Evolutionary conservation across 2,329 filamentous ascomycete species (phyloP).

Genomic region (Calonectria leucothoes): DNA sequence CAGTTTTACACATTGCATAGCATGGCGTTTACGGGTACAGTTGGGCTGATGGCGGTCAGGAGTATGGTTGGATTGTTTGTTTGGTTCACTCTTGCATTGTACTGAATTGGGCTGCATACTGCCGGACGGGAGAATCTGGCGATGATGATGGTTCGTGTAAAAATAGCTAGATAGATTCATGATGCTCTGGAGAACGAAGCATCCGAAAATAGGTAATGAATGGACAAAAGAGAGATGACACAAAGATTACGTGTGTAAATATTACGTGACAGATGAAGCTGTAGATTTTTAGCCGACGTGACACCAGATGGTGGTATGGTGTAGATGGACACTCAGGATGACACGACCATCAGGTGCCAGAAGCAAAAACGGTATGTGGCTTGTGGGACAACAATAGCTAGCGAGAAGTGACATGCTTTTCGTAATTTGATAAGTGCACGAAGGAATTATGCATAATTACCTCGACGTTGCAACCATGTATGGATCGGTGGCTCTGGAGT

Average conservation of each 20-base stretch:
- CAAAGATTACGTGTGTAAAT: not conserved
- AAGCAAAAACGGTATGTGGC: not conserved
- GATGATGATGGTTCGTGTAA: conserved; percentile 16
- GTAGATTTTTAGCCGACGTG: not conserved
- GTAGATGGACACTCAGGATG: not conserved
- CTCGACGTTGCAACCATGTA: not conserved
- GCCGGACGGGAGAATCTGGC: not conserved
- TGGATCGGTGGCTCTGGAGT: not conserved
- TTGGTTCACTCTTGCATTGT: conserved; percentile 25
- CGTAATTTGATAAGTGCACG: not conserved
- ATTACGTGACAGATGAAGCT: not conserved
- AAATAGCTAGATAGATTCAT: not conserved
- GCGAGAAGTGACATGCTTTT: not conserved
- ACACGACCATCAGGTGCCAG: not conserved
- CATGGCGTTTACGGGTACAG: conserved; percentile 32
- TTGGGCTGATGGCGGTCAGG: not conserved
- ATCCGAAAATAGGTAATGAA: not conserved
- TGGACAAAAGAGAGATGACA: not conserved
- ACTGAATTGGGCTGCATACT: conserved; percentile 18
- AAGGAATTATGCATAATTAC: conserved; percentile 20
- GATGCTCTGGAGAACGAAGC: not conserved
- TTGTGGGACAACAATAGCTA: not conserved
- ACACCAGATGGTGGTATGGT: not conserved
- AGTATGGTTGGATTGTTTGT: conserved; percentile 12
- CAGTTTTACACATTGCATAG: conserved; percentile 33